Percentiles rank a stretch among this genome's conserved stretches.
Conservation (phyloP, 2,329 filamentous ascomycete genomes). For the Coniochaeta pulveracea region DNA sequence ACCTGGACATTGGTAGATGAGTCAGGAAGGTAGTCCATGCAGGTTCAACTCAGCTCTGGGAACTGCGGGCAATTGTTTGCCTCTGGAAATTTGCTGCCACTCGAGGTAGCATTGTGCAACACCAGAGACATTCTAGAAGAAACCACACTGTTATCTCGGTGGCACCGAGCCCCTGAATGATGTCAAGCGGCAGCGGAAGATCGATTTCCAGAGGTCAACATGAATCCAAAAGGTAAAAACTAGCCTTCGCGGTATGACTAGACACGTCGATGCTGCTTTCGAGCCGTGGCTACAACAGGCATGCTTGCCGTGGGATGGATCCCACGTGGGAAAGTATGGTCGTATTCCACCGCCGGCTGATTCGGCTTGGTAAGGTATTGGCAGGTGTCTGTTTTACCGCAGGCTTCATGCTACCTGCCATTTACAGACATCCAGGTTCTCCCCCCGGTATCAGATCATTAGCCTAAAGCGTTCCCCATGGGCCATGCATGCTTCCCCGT, state of each 20-base stretch:
- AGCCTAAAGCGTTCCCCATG: no score
- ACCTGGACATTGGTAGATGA: no score
- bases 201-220: neutral
- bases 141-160: no score
- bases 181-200: constrained; percentile 1
- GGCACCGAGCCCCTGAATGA: constrained; percentile 4
- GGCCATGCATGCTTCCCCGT: neutral
- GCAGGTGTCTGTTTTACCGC: neutral
- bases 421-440: neutral
- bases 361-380: neutral
- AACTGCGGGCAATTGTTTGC: no score
- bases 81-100: no score
- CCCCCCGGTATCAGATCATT: constrained; percentile 1
- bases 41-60: no score
- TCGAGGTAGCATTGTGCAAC: no score
- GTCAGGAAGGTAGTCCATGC: no score
- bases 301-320: neutral
- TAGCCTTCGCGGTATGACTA: neutral
- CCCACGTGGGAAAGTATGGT: neutral
- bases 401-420: neutral
- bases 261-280: no score
- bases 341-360: neutral
- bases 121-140: no score
- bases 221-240: constrained; percentile 2
- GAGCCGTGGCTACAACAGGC: neutral